Conservation (phyloP, 768 basidiomycete species). For the Coprinellus aureogranulatus region DNA sequence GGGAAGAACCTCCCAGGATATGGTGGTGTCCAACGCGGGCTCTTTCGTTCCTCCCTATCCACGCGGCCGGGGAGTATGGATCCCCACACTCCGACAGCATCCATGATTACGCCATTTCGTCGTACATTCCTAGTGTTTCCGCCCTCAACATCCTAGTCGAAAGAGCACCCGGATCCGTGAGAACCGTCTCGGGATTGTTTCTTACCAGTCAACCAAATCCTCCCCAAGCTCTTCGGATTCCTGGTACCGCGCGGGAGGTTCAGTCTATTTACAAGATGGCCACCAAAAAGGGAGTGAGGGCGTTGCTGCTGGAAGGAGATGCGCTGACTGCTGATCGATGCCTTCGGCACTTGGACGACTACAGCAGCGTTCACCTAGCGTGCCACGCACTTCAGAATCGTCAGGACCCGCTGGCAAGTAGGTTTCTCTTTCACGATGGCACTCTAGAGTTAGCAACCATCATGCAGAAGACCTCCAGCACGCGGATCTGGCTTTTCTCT, state of each 20-base stretch:
- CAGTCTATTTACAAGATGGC: background rate
- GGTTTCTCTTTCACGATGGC: background rate
- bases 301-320: background rate
- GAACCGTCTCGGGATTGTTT: conserved; percentile 6
- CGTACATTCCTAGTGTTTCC: conserved; percentile 18
- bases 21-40: conserved; percentile 12
- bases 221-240: conserved; percentile 2
- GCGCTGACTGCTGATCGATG: background rate
- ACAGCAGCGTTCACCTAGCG: background rate
- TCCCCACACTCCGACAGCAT: background rate
- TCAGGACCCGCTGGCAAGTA: background rate
- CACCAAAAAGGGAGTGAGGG: background rate
- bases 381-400: background rate
- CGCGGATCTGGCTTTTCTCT: conserved; percentile 12
- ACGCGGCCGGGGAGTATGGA: conserved; percentile 10
- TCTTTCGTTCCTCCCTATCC: conserved; percentile 10
- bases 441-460: background rate
- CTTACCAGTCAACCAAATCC: conserved; percentile 12
- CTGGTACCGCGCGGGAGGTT: conserved; percentile 11
- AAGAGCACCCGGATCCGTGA: too few species aligned
- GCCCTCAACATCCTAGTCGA: conserved; percentile 7
- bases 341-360: conserved; percentile 11
- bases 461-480: background rate
- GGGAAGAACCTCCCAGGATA: conserved; percentile 2
- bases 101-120: conserved; percentile 17